Evolutionary conservation across 2,329 filamentous ascomycete genomes (phyloP).

Genomic region (Claviceps paspali): DNA sequence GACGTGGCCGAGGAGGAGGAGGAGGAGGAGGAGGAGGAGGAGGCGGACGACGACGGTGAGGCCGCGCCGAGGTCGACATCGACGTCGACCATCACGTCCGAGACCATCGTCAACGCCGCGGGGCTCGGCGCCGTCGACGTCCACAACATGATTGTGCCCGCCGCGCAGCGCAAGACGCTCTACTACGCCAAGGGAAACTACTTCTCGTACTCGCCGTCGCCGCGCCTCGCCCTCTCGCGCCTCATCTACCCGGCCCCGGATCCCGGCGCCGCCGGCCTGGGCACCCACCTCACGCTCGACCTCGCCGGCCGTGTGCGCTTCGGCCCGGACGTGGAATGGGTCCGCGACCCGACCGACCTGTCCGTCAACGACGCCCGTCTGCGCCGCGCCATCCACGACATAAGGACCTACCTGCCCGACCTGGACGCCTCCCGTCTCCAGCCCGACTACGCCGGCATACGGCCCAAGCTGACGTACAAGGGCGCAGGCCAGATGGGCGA

Average conservation of each 20-base stretch:
- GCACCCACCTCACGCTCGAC: constrained; percentile 88
- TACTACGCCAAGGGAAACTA: constrained; percentile 93
- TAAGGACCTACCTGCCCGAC: constrained; percentile 61
- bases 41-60: constrained; percentile 17
- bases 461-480: constrained; percentile 59
- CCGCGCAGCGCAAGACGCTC: constrained; percentile 38
- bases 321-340: constrained; percentile 92
- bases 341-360: constrained; percentile 55
- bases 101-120: constrained; percentile 71
- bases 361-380: constrained; percentile 49
- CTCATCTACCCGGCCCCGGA: constrained; percentile 80
- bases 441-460: constrained; percentile 81
- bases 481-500: constrained; percentile 46
- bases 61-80: constrained; percentile 16
- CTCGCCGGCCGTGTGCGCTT: constrained; percentile 74
- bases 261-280: constrained; percentile 68
- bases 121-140: constrained; percentile 64
- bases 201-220: constrained; percentile 61
- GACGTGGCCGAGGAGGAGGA: no score
- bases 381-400: constrained; percentile 53
- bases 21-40: background rate
- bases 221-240: constrained; percentile 31
- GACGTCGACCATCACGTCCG: constrained; percentile 47
- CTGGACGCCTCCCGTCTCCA: constrained; percentile 51
- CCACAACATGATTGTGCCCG: constrained; percentile 66